Evolutionary conservation across 202 grass and related monocot genomes (phyloP), one percentile per base, ranked within the genome.

Genomic region (Musa balbisiana): DNA sequence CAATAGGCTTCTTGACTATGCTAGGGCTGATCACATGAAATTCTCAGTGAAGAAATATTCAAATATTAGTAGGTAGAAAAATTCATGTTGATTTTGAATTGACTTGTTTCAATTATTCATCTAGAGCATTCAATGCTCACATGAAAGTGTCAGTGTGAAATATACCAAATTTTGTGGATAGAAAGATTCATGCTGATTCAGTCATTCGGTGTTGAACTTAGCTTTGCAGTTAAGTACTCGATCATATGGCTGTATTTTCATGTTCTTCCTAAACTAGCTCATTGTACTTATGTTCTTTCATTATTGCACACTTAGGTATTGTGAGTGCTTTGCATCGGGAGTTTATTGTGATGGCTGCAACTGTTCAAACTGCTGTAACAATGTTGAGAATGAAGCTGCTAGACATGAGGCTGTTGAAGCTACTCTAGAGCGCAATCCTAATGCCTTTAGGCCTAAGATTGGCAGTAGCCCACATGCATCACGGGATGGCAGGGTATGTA

Each of bases 391-490:
- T 82, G 95, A 99, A 56, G 78, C 79, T 85, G 89, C 89, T 69
- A 83, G 95, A 64, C 83, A 84, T 80, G 95, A 99, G 76, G 89
- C 95, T 78, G 85, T 94, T 77, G 95, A 99, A 33, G 81, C 94
- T 76, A 94, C 89, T 79, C 83, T 94, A 81, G 94, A 98, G 80
- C 88, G 91, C 73, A 98, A 99, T 78, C 95, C 95, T 33, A 87
- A 92, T 82, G 95, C 95, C 17, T 99, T 99, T 80, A 89, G 89
- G 80, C 95, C 95, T 73, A 99, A 99, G 81, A 99, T 99, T 76
- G 95, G 95, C 56, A 94, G 75, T 79, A 94, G 95, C 69, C 95
- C 95, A 58, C 85, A 99, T 80, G 73, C 89, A 33, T 72, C 68
- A 25, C 84, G 87, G 52, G 88, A 90, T 67, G 88, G 78, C 83